Conservation (phyloP, 768 basidiomycete genomes). For the Trametes cubensis region DNA sequence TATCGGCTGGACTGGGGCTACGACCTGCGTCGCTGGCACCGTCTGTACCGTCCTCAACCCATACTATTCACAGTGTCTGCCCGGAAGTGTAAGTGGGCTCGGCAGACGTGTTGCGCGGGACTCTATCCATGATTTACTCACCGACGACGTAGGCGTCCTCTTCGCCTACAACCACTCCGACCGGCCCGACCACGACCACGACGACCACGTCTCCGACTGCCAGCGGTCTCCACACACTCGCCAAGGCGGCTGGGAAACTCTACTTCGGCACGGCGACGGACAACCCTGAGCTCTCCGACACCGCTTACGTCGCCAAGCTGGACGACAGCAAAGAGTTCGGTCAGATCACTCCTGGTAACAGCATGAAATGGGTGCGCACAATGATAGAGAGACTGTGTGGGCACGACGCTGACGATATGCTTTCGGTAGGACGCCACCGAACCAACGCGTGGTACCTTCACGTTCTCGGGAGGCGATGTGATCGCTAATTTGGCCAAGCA, state of each 20-base stretch:
- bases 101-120: neutral
- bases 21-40: conserved; percentile 43
- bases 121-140: neutral
- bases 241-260: conserved; percentile 43
- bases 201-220: conserved; percentile 8
- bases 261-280: conserved; percentile 55
- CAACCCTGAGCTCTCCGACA: conserved; percentile 47
- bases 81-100: conserved; percentile 22
- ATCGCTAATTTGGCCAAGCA: conserved; percentile 47
- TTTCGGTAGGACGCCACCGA: conserved; percentile 53
- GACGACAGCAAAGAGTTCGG: conserved; percentile 43
- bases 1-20: conserved; percentile 41
- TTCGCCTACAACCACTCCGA: neutral
- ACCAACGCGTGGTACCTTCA: conserved; percentile 49
- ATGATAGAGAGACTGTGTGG: too few relatives aligned
- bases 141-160: neutral
- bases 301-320: conserved; percentile 41
- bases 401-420: neutral
- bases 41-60: conserved; percentile 42
- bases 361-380: conserved; percentile 46
- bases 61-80: conserved; percentile 51
- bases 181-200: neutral
- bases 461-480: conserved; percentile 48
- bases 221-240: conserved; percentile 39
- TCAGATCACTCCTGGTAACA: conserved; percentile 48